Evolutionary conservation across 2,329 filamentous ascomycete species (phyloP).

Genomic region (Venturia pyrina): DNA sequence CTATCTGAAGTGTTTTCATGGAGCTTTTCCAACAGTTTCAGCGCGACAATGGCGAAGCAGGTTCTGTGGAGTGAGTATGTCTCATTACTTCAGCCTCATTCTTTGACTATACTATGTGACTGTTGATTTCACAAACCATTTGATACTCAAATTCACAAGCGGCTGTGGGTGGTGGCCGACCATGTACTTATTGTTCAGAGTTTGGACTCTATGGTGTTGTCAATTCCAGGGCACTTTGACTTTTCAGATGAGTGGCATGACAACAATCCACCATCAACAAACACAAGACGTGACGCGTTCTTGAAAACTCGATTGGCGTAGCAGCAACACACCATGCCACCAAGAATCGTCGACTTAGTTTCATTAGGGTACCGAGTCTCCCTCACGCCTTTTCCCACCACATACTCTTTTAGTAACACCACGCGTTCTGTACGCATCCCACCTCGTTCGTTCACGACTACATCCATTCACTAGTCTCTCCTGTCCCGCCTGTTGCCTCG

Average conservation of each 20-base stretch:
- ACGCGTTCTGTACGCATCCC: not conserved
- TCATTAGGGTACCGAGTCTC: not conserved
- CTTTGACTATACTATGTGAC: not conserved
- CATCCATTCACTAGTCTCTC: not conserved
- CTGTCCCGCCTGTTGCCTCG: not conserved
- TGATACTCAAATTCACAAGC: too few species aligned
- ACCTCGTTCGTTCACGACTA: not conserved
- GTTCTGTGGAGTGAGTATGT: not conserved
- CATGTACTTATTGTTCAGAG: too few species aligned
- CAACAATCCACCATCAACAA: not conserved
- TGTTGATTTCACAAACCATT: too few species aligned
- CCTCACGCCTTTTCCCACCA: not conserved
- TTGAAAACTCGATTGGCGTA: not conserved
- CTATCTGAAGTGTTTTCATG: not conserved
- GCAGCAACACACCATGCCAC: not conserved
- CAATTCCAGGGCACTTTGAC: not conserved
- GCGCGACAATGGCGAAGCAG: not conserved
- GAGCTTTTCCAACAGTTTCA: not conserved
- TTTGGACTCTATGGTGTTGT: not conserved
- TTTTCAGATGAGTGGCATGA: not conserved
- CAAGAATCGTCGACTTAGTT: not conserved
- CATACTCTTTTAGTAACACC: not conserved
- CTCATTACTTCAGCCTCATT: not conserved
- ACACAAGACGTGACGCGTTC: not conserved
- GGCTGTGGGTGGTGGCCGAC: too few species aligned